These are phyloP conservation scores for Ormosia semicastrata DNA, from an alignment of 306 rosid genomes.

Conservation along the genomic window DNA sequence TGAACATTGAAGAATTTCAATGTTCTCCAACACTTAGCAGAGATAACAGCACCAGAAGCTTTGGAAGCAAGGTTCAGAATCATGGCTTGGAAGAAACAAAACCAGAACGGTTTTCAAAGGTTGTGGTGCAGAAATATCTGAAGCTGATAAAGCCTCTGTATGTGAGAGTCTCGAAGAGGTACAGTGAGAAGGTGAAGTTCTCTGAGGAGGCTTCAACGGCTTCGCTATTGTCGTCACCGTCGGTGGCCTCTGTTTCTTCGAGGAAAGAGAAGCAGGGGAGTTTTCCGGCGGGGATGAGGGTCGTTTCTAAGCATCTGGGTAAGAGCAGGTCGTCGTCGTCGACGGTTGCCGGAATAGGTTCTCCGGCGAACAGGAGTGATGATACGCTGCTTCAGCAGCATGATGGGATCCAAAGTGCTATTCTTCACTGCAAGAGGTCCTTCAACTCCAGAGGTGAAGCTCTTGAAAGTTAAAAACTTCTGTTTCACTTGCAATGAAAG, in stretches of 20 bases:
- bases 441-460: conserved; percentile 60
- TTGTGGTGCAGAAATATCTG: conserved; percentile 57
- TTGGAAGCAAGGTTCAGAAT: conserved; percentile 16
- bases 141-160: conserved; percentile 71
- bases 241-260: conserved; percentile 30
- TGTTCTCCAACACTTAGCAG: conserved; percentile 45
- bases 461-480: not conserved
- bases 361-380: conserved; percentile 56
- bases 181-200: conserved; percentile 28
- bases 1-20: conserved; percentile 29
- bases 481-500: not conserved
- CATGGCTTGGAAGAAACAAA: conserved; percentile 32
- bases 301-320: conserved; percentile 60
- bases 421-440: conserved; percentile 89
- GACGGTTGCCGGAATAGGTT: conserved; percentile 27
- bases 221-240: conserved; percentile 33
- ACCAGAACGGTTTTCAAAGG: conserved; percentile 62
- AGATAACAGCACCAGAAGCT: conserved; percentile 46
- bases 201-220: not conserved
- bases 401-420: conserved; percentile 94
- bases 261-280: conserved; percentile 53
- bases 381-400: conserved; percentile 71
- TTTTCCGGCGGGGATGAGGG: conserved; percentile 49
- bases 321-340: conserved; percentile 80
- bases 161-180: conserved; percentile 50